Percentiles rank a stretch among this genome's conserved stretches.
phyloP scores from a whole-genome alignment of 2,329 filamentous ascomycete genomes.

The Calonectria pseudoreteaudii region DNA sequence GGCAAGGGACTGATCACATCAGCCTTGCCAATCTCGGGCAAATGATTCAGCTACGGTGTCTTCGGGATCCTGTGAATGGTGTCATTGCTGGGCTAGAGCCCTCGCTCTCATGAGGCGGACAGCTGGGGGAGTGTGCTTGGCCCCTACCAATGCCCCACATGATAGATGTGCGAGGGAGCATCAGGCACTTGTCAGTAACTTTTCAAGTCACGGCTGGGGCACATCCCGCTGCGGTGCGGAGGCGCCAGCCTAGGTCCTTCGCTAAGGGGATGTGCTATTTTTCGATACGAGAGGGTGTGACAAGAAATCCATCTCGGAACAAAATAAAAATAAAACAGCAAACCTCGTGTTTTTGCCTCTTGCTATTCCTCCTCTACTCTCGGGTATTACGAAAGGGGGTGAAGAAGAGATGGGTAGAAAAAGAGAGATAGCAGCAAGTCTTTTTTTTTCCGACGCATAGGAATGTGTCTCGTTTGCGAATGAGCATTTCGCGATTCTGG shows the following conservation, averaged over 20 bases:
- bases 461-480: background rate
- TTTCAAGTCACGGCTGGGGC: background rate
- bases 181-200: constrained; percentile 11
- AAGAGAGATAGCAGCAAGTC: background rate
- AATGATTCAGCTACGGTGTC: background rate
- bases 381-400: background rate
- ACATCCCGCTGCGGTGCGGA: background rate
- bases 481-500: constrained; percentile 4
- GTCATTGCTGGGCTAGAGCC: background rate
- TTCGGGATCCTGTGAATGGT: background rate
- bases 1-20: background rate
- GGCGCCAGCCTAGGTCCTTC: background rate
- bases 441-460: background rate
- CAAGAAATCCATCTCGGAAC: background rate
- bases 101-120: background rate
- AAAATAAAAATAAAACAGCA: too few species aligned
- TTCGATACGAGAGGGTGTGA: background rate
- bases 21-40: background rate
- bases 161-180: background rate
- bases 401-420: background rate
- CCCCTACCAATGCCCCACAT: background rate
- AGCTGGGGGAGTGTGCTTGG: background rate
- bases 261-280: background rate
- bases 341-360: background rate
- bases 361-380: background rate